These are phyloP conservation scores for Cubamyces sp. DNA, from an alignment of 768 basidiomycete species.

Conservation along the genomic window DNA sequence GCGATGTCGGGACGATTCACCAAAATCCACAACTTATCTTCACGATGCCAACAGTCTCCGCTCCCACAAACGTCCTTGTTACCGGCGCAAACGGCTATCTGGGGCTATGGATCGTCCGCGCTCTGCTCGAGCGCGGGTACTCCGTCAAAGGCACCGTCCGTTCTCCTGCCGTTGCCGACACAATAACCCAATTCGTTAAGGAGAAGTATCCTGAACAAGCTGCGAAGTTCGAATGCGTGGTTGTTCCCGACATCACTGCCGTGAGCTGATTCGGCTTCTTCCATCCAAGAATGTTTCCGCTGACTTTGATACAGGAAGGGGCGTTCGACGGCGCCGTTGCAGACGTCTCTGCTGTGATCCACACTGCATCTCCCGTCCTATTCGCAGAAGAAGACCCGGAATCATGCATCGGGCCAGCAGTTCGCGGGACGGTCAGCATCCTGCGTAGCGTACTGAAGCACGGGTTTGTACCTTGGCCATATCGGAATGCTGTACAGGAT, in stretches of 20 bases:
- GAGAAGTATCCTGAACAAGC: background rate
- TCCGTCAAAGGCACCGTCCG: constrained; percentile 66
- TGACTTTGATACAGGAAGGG: background rate
- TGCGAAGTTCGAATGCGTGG: background rate
- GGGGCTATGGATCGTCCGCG: constrained; percentile 55
- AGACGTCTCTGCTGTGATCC: constrained; percentile 70
- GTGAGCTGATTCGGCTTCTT: background rate
- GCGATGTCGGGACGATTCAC: too few relatives aligned
- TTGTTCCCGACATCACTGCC: background rate
- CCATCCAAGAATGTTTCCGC: background rate
- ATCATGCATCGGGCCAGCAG: constrained; percentile 69
- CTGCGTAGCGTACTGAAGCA: constrained; percentile 64
- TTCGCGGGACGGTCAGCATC: constrained; percentile 68
- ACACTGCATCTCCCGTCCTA: constrained; percentile 67
- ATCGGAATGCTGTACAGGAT: too few relatives aligned
- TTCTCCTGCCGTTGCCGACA: constrained; percentile 55
- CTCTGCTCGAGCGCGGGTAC: constrained; percentile 61
- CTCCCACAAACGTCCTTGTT: constrained; percentile 46
- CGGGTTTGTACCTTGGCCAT: constrained; percentile 29
- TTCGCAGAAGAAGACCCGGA: constrained; percentile 46
- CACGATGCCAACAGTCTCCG: constrained; percentile 38
- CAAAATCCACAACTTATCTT: too few relatives aligned
- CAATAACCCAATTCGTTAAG: constrained; percentile 51
- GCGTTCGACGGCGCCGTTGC: constrained; percentile 32
- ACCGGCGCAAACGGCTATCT: constrained; percentile 61